Conservation (phyloP, 805 yeast genomes). For the Wickerhamiella brachini region DNA sequence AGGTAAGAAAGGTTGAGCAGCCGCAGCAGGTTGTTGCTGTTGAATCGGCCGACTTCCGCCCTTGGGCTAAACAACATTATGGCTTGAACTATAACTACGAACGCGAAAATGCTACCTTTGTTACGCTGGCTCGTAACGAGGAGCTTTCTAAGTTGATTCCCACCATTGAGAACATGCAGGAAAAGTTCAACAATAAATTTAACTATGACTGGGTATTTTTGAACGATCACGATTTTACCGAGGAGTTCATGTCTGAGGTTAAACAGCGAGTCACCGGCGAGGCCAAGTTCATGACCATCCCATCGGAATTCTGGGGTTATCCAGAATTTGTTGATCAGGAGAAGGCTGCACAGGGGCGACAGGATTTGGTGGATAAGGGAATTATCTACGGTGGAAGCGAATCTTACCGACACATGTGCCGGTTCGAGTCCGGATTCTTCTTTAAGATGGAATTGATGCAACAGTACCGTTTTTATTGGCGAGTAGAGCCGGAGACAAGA, state of each 20-base stretch:
- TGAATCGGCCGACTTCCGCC: neutral
- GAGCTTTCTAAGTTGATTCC: slow-evolving; percentile 60
- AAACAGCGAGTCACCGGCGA: slow-evolving; percentile 58
- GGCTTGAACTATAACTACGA: slow-evolving; percentile 20
- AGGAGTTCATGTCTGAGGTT: slow-evolving; percentile 63
- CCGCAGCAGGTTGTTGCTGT: neutral
- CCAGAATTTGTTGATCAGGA: slow-evolving; percentile 59
- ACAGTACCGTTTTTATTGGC: slow-evolving; percentile 79
- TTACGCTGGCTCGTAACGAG: slow-evolving; percentile 76
- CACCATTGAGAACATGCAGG: slow-evolving; percentile 79
- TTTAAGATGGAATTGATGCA: slow-evolving; percentile 59
- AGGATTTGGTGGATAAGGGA: slow-evolving; percentile 32
- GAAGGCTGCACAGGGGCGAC: slow-evolving; percentile 34
- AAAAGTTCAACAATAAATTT: slow-evolving; percentile 71
- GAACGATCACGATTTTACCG: slow-evolving; percentile 73
- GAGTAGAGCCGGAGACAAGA: slow-evolving; percentile 88
- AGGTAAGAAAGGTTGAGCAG: neutral
- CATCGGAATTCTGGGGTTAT: slow-evolving; percentile 69
- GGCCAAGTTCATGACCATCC: slow-evolving; percentile 66
- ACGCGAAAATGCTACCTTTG: slow-evolving; percentile 71
- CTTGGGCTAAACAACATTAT: neutral
- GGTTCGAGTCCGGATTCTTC: slow-evolving; percentile 85
- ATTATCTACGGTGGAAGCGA: slow-evolving; percentile 52
- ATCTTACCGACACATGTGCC: slow-evolving; percentile 86
- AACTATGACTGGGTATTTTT: slow-evolving; percentile 92